These are phyloP conservation scores for Globisporangium radiosum DNA, from an alignment of 352 stramenopile genomes.

Conservation along the genomic window DNA sequence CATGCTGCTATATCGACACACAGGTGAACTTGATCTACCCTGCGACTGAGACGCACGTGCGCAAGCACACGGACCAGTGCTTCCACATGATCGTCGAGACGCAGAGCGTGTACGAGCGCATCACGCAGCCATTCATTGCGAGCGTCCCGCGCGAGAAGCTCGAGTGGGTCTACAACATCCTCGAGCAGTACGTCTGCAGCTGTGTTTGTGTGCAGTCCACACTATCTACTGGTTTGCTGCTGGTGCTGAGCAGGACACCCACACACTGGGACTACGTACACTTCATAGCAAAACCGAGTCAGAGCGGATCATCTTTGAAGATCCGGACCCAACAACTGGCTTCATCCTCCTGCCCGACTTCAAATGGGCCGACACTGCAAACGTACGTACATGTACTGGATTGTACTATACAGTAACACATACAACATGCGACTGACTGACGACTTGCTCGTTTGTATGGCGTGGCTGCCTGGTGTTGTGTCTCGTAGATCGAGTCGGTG, in stretches of 20 bases:
- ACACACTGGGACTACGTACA: neutral
- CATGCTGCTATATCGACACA: neutral
- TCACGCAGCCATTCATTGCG: constrained; percentile 73
- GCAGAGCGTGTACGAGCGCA: constrained; percentile 59
- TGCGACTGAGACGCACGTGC: constrained; percentile 69
- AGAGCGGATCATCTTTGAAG: constrained; percentile 76
- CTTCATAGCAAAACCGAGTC: constrained; percentile 62
- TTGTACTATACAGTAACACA: neutral
- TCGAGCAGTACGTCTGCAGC: constrained; percentile 60
- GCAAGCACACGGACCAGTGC: constrained; percentile 77
- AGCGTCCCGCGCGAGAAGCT: constrained; percentile 69
- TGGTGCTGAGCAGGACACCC: neutral
- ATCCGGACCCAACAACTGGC: constrained; percentile 48
- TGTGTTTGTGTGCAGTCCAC: constrained; percentile 1
- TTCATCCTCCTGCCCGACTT: constrained; percentile 82
- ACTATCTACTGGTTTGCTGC: neutral
- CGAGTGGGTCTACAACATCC: constrained; percentile 87
- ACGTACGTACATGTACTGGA: constrained; percentile 30
- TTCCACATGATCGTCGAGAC: constrained; percentile 86
- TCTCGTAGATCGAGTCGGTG: constrained; percentile 56
- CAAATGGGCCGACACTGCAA: constrained; percentile 71
- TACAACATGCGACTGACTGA: too few relatives aligned
- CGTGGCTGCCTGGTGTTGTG: neutral
- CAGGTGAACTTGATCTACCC: constrained; percentile 82
- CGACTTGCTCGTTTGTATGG: too few relatives aligned